A percentile compares a stretch with the other conserved stretches of the same genome.
phyloP scores from a whole-genome alignment of 225 moss, liverwort and hornwort genomes.

The Physcomitrium patens region DNA sequence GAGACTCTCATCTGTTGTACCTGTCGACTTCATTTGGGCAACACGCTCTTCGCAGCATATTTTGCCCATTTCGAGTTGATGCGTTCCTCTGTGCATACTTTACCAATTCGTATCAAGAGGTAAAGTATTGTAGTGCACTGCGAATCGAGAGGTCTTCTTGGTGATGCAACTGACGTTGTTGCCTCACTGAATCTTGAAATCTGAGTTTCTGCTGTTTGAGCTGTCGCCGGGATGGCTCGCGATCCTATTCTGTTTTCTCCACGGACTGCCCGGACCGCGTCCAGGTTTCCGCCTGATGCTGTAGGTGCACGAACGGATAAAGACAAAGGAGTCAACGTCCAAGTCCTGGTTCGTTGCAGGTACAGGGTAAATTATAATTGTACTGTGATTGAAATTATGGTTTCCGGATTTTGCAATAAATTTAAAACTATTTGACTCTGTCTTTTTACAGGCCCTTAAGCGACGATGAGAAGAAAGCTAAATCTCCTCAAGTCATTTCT shows the following conservation, averaged over 20 bases:
- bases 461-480: conserved; percentile 82
- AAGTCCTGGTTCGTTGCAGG: conserved; percentile 53
- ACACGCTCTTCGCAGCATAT: too few relatives aligned
- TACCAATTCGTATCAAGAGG: background rate
- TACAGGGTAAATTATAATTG: background rate
- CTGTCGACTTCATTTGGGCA: conserved; percentile 7
- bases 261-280: conserved; percentile 25
- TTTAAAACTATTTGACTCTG: background rate
- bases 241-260: conserved; percentile 27
- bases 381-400: too few relatives aligned
- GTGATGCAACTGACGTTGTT: conserved; percentile 17
- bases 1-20: conserved; percentile 9
- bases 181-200: background rate
- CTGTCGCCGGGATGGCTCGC: conserved; percentile 28
- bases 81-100: background rate
- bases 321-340: conserved; percentile 82
- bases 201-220: conserved; percentile 37
- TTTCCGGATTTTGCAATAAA: too few relatives aligned
- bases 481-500: conserved; percentile 85
- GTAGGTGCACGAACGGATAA: conserved; percentile 56
- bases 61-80: background rate
- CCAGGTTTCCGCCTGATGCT: conserved; percentile 28
- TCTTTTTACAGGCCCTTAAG: conserved; percentile 69
- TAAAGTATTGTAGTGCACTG: too few relatives aligned
- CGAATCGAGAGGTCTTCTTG: background rate